phyloP scores from a whole-genome alignment of 345 rosid species.

The Barbarea vulgaris region DNA sequence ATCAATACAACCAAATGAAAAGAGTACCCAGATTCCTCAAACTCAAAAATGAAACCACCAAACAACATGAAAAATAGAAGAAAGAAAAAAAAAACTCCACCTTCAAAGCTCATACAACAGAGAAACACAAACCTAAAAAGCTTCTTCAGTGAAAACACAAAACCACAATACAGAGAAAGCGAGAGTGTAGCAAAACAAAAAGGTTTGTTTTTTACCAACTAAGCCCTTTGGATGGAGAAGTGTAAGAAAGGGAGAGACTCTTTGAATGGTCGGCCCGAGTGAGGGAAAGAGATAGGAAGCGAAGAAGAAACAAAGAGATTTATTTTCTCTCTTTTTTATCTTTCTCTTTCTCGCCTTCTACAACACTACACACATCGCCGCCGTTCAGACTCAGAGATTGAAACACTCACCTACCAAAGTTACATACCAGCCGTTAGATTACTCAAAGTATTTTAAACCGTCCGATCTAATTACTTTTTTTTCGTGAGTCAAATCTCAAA shows the following conservation, averaged over 20 bases:
- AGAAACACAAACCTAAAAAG: constrained; percentile 13
- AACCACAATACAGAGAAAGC: background rate
- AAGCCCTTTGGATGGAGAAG: constrained; percentile 10
- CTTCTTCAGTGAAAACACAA: constrained; percentile 12
- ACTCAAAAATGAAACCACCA: constrained; percentile 30
- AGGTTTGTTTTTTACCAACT: constrained; percentile 19
- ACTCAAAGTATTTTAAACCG: background rate
- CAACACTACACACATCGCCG: constrained; percentile 30
- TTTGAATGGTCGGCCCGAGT: constrained; percentile 36
- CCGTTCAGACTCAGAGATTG: constrained; percentile 12
- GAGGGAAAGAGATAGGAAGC: constrained; percentile 38
- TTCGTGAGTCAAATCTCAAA: background rate
- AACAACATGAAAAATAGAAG: background rate
- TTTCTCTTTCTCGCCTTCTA: background rate
- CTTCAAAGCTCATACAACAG: constrained; percentile 6
- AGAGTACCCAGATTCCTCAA: constrained; percentile 17
- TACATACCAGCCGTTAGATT: constrained; percentile 27
- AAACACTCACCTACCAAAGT: constrained; percentile 20
- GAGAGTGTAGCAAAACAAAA: constrained; percentile 1
- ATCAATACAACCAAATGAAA: constrained; percentile 24
- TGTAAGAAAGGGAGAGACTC: constrained; percentile 33
- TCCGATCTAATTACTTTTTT: constrained; percentile 19
- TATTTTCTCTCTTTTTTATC: background rate
- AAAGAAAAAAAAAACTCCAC: background rate
- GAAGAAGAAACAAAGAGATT: constrained; percentile 10